Conservation (phyloP, 345 rosid species). For the Gossypium turneri region DNA sequence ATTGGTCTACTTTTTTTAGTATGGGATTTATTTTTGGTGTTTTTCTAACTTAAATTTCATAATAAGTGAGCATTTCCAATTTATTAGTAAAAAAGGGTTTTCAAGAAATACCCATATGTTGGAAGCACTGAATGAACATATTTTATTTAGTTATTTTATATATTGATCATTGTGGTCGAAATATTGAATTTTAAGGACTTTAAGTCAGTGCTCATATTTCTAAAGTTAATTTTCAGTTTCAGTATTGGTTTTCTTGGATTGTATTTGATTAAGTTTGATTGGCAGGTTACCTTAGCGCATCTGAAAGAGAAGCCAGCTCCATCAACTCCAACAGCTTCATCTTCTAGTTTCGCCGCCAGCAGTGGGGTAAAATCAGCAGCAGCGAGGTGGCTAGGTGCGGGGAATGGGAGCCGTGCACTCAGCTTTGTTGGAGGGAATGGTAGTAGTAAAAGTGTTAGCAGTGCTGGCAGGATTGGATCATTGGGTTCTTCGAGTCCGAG, state of each 20-base stretch:
- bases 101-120: neutral
- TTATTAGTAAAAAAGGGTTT: neutral
- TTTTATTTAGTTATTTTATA: neutral
- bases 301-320: slow-evolving; percentile 92
- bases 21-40: neutral
- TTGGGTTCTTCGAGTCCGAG: slow-evolving; percentile 64
- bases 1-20: neutral
- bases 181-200: slow-evolving; percentile 10
- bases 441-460: slow-evolving; percentile 62
- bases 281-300: slow-evolving; percentile 84
- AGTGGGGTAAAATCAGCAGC: slow-evolving; percentile 92
- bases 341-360: slow-evolving; percentile 68
- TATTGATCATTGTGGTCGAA: neutral
- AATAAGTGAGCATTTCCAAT: neutral
- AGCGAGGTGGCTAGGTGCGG: slow-evolving; percentile 71
- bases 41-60: neutral
- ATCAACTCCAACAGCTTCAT: slow-evolving; percentile 65
- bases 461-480: slow-evolving; percentile 76
- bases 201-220: slow-evolving; percentile 9
- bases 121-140: neutral
- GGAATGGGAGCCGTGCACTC: slow-evolving; percentile 90
- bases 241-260: slow-evolving; percentile 3
- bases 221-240: neutral
- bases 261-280: slow-evolving; percentile 14
- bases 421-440: slow-evolving; percentile 94